These are phyloP conservation scores for Chrysopogon serrulatus DNA, from an alignment of 176 grass and related monocot species.

Conservation along the genomic window DNA sequence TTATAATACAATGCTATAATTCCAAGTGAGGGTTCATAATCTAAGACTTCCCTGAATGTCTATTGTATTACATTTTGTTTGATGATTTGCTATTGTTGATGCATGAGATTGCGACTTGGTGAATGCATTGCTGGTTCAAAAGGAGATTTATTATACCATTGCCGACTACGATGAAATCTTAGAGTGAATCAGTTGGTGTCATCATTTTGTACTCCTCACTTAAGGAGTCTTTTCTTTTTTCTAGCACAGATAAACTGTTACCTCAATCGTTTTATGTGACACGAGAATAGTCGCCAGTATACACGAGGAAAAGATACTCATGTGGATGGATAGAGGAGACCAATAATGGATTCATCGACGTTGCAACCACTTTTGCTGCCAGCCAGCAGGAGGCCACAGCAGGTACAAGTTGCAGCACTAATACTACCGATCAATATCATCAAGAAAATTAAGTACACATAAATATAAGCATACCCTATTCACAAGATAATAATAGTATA, in stretches of 20 bases:
- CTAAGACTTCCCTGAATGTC: not conserved
- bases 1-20: too few species aligned
- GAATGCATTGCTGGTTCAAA: not conserved
- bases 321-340: not conserved
- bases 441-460: too few species aligned
- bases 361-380: not conserved
- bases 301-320: not conserved
- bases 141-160: not conserved
- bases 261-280: not conserved
- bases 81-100: not conserved
- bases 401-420: not conserved
- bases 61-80: not conserved
- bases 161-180: not conserved
- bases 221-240: too few species aligned
- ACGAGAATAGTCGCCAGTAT: not conserved
- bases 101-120: not conserved
- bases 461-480: not conserved
- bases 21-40: too few species aligned
- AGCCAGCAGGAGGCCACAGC: not conserved
- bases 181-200: not conserved
- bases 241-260: not conserved
- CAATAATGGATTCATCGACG: not conserved
- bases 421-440: not conserved
- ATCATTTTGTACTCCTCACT: not conserved
- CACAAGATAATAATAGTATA: not conserved